Evolutionary conservation across 2,329 filamentous ascomycete species (phyloP).

Genomic region (Verticillium longisporum): DNA sequence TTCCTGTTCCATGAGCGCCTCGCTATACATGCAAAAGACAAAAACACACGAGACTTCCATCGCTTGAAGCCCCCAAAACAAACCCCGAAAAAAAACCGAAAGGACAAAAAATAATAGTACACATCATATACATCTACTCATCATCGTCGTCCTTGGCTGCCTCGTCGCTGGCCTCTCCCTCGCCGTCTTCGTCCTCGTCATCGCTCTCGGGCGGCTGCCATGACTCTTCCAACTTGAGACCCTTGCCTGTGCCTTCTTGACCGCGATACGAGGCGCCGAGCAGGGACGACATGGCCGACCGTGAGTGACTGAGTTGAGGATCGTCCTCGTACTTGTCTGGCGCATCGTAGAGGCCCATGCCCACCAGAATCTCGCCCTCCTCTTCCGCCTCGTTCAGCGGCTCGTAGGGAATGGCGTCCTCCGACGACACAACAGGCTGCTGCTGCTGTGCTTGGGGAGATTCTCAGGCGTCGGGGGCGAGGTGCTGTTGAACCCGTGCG

Average conservation of each 20-base stretch:
- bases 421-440: conserved; percentile 35
- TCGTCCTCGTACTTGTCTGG: conserved; percentile 51
- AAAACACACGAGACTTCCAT: background rate
- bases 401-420: conserved; percentile 43
- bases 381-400: conserved; percentile 46
- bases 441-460: conserved; percentile 44
- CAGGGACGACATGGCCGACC: conserved; percentile 46
- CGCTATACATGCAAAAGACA: no score
- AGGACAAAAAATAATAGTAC: no score
- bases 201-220: conserved; percentile 65
- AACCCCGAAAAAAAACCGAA: no score
- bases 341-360: conserved; percentile 74
- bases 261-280: conserved; percentile 41
- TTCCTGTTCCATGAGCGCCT: no score
- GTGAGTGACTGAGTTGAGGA: conserved; percentile 45
- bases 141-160: background rate
- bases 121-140: background rate
- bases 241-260: conserved; percentile 54
- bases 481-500: conserved; percentile 37
- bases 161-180: conserved; percentile 20
- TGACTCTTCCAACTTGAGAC: conserved; percentile 74
- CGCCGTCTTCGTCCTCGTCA: conserved; percentile 34
- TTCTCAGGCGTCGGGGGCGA: conserved; percentile 55
- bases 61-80: no score
- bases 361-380: conserved; percentile 67